Conservation (phyloP, 83 land plant genomes). For the Thuja plicata region DNA sequence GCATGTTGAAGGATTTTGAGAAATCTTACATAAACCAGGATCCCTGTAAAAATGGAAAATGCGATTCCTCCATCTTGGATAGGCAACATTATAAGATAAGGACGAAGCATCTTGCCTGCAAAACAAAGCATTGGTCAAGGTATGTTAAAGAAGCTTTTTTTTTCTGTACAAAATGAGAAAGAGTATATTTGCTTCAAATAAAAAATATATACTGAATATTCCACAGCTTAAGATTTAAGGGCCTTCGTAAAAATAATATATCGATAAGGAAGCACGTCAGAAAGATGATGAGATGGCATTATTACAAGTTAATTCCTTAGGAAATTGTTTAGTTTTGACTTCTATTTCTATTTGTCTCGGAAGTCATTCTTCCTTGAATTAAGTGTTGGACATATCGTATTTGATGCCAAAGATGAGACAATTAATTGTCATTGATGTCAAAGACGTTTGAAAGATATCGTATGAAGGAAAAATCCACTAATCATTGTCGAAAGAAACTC, state of each 20-base stretch:
- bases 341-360: neutral
- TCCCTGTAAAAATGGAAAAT: neutral
- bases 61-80: constrained; percentile 7
- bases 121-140: neutral
- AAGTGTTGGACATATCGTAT: no score
- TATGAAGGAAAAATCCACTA: no score
- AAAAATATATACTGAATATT: neutral
- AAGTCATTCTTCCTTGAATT: neutral
- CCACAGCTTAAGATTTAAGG: neutral
- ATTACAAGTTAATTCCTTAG: neutral
- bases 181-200: neutral
- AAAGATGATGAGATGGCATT: neutral
- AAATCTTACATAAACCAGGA: neutral
- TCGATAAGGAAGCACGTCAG: neutral
- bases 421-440: no score
- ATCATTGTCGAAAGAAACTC: no score
- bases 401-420: no score
- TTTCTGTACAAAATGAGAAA: neutral
- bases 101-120: neutral
- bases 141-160: neutral
- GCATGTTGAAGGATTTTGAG: neutral
- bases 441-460: no score
- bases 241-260: neutral
- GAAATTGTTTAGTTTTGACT: neutral
- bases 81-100: neutral